A percentile compares a stretch with the other conserved stretches of the same genome.
phyloP scores from a whole-genome alignment of 208 protist species.

The Acanthamoeba royreba region DNA sequence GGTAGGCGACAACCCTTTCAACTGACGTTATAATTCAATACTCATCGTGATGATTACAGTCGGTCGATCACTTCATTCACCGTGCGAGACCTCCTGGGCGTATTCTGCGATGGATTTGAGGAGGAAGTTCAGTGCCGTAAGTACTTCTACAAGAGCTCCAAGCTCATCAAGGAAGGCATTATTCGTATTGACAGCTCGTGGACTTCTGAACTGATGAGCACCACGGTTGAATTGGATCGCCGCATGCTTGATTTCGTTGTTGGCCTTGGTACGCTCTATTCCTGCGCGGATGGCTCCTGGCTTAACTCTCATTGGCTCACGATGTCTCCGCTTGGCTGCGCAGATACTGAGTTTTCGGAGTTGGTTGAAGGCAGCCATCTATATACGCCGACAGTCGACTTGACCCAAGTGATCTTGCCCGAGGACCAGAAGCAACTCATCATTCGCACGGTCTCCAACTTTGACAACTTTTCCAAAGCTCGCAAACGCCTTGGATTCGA shows the following conservation, averaged over 20 bases:
- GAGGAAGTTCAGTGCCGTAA: background rate
- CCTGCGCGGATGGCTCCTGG: conserved; percentile 33
- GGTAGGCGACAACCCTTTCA: too few species aligned
- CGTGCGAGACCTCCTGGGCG: background rate
- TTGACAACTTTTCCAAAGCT: background rate
- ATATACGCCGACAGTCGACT: conserved; percentile 48
- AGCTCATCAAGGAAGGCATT: conserved; percentile 57
- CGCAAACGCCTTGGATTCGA: background rate
- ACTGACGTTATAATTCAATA: too few species aligned
- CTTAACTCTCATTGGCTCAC: background rate
- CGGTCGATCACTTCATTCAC: background rate
- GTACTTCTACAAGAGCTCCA: conserved; percentile 59
- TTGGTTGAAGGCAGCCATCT: conserved; percentile 46
- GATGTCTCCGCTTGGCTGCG: background rate
- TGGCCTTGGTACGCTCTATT: conserved; percentile 59
- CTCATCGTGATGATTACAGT: too few species aligned
- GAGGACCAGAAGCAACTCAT: conserved; percentile 56
- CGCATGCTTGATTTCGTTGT: conserved; percentile 70
- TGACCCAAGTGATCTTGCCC: conserved; percentile 48
- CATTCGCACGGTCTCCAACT: conserved; percentile 40
- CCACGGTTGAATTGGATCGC: conserved; percentile 49
- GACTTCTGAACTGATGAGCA: conserved; percentile 22
- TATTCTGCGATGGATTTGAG: conserved; percentile 14
- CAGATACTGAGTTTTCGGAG: background rate
- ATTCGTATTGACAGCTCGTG: conserved; percentile 13